Percentiles rank a stretch among this genome's conserved stretches.
phyloP scores from a whole-genome alignment of 352 stramenopile genomes.

The Phytophthora palmivora region DNA sequence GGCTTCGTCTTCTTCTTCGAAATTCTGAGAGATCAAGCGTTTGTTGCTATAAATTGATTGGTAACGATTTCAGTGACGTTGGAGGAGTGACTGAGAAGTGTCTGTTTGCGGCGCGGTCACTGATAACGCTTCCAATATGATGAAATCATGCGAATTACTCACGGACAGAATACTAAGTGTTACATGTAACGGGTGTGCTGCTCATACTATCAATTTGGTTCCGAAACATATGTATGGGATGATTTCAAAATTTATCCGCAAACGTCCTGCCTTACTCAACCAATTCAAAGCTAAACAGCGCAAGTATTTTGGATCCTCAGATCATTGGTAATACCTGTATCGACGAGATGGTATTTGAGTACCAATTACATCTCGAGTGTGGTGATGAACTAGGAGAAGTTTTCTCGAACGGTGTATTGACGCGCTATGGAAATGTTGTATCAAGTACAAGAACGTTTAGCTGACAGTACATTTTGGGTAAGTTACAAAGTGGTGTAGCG shows the following conservation, averaged over 20 bases:
- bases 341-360: slow-evolving; percentile 19
- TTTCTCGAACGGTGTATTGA: slow-evolving; percentile 3
- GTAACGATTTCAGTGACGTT: slow-evolving; percentile 7
- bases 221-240: slow-evolving; percentile 4
- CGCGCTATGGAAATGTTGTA: background rate
- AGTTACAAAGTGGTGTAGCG: too few species aligned
- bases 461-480: too few species aligned
- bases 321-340: slow-evolving; percentile 3
- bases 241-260: slow-evolving; percentile 19
- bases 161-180: background rate
- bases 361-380: slow-evolving; percentile 17
- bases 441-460: too few species aligned
- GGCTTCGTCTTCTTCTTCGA: too few species aligned
- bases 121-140: slow-evolving; percentile 13
- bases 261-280: slow-evolving; percentile 1
- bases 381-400: background rate
- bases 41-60: slow-evolving; percentile 8
- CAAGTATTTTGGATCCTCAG: background rate
- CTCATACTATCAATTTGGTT: slow-evolving; percentile 12
- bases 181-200: slow-evolving; percentile 10
- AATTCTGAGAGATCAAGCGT: too few species aligned
- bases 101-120: slow-evolving; percentile 7
- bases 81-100: background rate
- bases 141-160: slow-evolving; percentile 6
- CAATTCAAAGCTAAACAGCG: slow-evolving; percentile 11